Evolutionary conservation across 2,329 filamentous ascomycete genomes (phyloP).

Genomic region (Penicillium aurantiogriseum): DNA sequence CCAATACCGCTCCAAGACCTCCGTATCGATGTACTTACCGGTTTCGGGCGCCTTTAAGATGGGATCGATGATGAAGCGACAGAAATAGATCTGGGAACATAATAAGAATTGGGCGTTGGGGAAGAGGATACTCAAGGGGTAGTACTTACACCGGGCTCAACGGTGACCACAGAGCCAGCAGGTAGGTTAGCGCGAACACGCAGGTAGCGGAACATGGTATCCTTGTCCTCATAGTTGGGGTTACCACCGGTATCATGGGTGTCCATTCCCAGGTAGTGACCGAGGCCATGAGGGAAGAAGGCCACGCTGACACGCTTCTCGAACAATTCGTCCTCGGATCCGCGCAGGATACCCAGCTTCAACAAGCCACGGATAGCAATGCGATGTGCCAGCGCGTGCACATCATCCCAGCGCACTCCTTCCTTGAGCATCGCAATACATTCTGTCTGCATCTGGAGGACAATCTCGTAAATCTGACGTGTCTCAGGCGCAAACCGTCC

Average conservation of each 20-base stretch:
- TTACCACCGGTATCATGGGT: constrained; percentile 84
- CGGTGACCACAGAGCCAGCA: constrained; percentile 80
- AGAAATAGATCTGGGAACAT: constrained; percentile 72
- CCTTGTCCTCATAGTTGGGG: constrained; percentile 72
- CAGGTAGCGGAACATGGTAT: constrained; percentile 83
- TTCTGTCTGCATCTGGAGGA: constrained; percentile 75
- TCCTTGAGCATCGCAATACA: constrained; percentile 69
- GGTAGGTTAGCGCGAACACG: constrained; percentile 74
- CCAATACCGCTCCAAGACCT: constrained; percentile 76
- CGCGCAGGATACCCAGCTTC: constrained; percentile 66
- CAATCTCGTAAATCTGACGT: constrained; percentile 71
- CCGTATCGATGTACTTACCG: constrained; percentile 71
- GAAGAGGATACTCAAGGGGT: not conserved
- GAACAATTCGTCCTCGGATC: constrained; percentile 69
- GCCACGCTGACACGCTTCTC: constrained; percentile 76
- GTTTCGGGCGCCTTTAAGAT: constrained; percentile 72
- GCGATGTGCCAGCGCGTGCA: constrained; percentile 70
- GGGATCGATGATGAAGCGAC: constrained; percentile 79
- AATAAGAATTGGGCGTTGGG: not conserved
- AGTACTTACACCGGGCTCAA: constrained; percentile 79
- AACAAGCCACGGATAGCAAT: constrained; percentile 71
- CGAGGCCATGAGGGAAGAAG: constrained; percentile 88
- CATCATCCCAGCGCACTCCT: constrained; percentile 66
- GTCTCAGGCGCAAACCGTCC: constrained; percentile 69
- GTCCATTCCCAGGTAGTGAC: constrained; percentile 89